A percentile compares a stretch with the other conserved stretches of the same genome.
These are phyloP conservation scores for Aspergillus bridgeri DNA, from an alignment of 495 filamentous ascomycete genomes.

Conservation along the genomic window DNA sequence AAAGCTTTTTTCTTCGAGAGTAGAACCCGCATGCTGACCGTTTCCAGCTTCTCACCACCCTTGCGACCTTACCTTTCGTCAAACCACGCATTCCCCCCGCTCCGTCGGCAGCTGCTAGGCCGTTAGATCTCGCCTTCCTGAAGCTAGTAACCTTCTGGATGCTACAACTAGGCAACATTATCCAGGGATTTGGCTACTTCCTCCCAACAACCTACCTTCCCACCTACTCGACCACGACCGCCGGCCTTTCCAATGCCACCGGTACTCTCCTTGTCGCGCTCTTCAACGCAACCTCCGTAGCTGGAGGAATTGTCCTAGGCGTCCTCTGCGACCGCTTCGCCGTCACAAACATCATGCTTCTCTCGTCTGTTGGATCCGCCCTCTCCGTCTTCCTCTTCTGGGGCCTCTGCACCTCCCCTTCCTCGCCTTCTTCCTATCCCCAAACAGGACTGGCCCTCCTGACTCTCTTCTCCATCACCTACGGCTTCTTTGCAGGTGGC, in stretches of 20 bases:
- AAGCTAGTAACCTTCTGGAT: slow-evolving; percentile 47
- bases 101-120: slow-evolving; percentile 24
- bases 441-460: slow-evolving; percentile 51
- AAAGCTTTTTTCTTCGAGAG: background rate
- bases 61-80: slow-evolving; percentile 55
- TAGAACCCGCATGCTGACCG: background rate
- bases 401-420: slow-evolving; percentile 46
- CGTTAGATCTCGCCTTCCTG: slow-evolving; percentile 49
- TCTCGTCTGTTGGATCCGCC: slow-evolving; percentile 56
- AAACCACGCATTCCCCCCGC: slow-evolving; percentile 53
- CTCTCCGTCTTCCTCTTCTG: slow-evolving; percentile 63
- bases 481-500: slow-evolving; percentile 67
- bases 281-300: slow-evolving; percentile 54
- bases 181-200: slow-evolving; percentile 65
- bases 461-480: slow-evolving; percentile 62
- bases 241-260: slow-evolving; percentile 42
- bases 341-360: slow-evolving; percentile 56
- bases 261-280: slow-evolving; percentile 53
- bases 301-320: slow-evolving; percentile 59
- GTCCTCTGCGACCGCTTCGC: slow-evolving; percentile 56
- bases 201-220: slow-evolving; percentile 65
- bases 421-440: slow-evolving; percentile 21
- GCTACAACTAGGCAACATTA: slow-evolving; percentile 54
- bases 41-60: slow-evolving; percentile 41
- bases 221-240: slow-evolving; percentile 49